These are phyloP conservation scores for Cladophialophora bantiana DNA, from an alignment of 2,329 filamentous ascomycete genomes.

Conservation along the genomic window DNA sequence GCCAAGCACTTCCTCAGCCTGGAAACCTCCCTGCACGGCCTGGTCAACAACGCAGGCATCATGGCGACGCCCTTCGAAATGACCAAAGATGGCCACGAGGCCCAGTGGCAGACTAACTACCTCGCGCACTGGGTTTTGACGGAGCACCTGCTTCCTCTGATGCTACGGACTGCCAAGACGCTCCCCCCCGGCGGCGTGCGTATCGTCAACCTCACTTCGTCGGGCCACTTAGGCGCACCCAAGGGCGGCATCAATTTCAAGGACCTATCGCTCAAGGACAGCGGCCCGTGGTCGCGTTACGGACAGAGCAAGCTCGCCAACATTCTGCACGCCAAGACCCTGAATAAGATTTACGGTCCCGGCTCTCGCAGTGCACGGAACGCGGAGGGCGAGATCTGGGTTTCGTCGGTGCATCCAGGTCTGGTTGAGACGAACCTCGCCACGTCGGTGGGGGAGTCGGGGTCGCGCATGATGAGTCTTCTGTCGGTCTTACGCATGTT, in stretches of 20 bases:
- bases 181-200: slow-evolving; percentile 50
- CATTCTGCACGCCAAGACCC: slow-evolving; percentile 53
- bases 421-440: slow-evolving; percentile 54
- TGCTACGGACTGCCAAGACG: slow-evolving; percentile 37
- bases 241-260: slow-evolving; percentile 47
- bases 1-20: slow-evolving; percentile 42
- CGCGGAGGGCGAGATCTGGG: slow-evolving; percentile 50
- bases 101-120: slow-evolving; percentile 55
- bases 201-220: slow-evolving; percentile 52
- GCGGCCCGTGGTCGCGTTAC: slow-evolving; percentile 51
- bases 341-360: slow-evolving; percentile 50
- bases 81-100: slow-evolving; percentile 49
- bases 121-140: slow-evolving; percentile 54
- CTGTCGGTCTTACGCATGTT: slow-evolving; percentile 26
- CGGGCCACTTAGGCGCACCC: slow-evolving; percentile 39
- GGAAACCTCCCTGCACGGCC: slow-evolving; percentile 44
- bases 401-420: slow-evolving; percentile 57
- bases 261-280: slow-evolving; percentile 40
- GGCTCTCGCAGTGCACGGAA: slow-evolving; percentile 8
- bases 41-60: slow-evolving; percentile 42
- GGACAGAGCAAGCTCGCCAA: slow-evolving; percentile 60
- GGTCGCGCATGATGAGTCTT: slow-evolving; percentile 39
- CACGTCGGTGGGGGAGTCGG: slow-evolving; percentile 11
- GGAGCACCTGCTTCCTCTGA: slow-evolving; percentile 48
- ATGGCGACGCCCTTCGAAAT: slow-evolving; percentile 43